Conservation (phyloP, 176 grass and related monocot genomes). For the Zea mays region Zm-B73-REFERENCE-NAM-5.0 NC_050098.1:183066001-183066500, state of each 20-base stretch:
- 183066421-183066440: background rate
- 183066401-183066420: background rate
- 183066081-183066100: slow-evolving; percentile 67
- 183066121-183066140: slow-evolving; percentile 88
- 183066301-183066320: background rate
- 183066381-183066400: slow-evolving; percentile 9
- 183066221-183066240: background rate
- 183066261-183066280: slow-evolving; percentile 17
- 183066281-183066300: background rate
- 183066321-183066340: background rate
- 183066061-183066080: slow-evolving; percentile 94
- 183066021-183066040: background rate
- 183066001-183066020: background rate
- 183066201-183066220: background rate
- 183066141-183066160: slow-evolving; percentile 62
- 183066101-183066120: slow-evolving; percentile 90
- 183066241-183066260: slow-evolving; percentile 8
- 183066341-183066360: background rate
- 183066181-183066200: background rate
- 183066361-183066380: background rate
- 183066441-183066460: background rate
- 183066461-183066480: background rate
- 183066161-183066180: background rate
- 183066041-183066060: slow-evolving; percentile 71
- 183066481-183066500: background rate